Conservation (phyloP, 176 grass and related monocot species). For the Carex scoparia region DNA sequence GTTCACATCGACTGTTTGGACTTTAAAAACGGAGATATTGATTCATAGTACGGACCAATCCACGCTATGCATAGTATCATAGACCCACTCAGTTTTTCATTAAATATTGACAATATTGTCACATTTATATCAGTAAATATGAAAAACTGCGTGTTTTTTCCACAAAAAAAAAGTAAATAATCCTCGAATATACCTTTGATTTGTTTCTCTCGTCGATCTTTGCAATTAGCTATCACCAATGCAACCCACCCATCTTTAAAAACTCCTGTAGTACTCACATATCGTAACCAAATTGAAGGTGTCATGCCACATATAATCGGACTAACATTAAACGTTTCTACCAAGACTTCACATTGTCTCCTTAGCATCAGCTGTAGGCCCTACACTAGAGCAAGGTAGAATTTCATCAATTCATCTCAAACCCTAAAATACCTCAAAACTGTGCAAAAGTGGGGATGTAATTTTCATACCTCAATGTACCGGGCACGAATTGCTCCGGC, state of each 20-base stretch:
- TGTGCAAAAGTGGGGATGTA: not conserved
- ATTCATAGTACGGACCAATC: too few relatives aligned
- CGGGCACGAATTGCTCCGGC: conserved; percentile 32
- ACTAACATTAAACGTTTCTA: conserved; percentile 53
- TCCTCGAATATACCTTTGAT: conserved; percentile 5
- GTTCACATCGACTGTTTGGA: too few relatives aligned
- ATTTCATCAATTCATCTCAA: not conserved
- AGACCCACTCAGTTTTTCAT: too few relatives aligned
- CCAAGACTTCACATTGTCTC: conserved; percentile 57
- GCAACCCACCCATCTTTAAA: conserved; percentile 50
- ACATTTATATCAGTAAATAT: not conserved
- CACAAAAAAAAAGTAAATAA: not conserved
- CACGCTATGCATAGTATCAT: too few relatives aligned
- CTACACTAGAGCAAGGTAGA: not conserved
- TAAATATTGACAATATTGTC: not conserved
- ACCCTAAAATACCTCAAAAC: not conserved
- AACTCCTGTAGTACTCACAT: conserved; percentile 42
- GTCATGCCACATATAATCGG: conserved; percentile 51
- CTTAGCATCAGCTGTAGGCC: conserved; percentile 78
- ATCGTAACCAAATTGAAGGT: conserved; percentile 51
- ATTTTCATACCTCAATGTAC: conserved; percentile 26
- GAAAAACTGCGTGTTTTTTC: not conserved
- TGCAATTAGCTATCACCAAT: conserved; percentile 31
- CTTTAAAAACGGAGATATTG: too few relatives aligned
- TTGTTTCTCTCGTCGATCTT: not conserved